Base-by-base conservation (phyloP, 352 stramenopile species). In the Globisporangium okanoganense region DNA sequence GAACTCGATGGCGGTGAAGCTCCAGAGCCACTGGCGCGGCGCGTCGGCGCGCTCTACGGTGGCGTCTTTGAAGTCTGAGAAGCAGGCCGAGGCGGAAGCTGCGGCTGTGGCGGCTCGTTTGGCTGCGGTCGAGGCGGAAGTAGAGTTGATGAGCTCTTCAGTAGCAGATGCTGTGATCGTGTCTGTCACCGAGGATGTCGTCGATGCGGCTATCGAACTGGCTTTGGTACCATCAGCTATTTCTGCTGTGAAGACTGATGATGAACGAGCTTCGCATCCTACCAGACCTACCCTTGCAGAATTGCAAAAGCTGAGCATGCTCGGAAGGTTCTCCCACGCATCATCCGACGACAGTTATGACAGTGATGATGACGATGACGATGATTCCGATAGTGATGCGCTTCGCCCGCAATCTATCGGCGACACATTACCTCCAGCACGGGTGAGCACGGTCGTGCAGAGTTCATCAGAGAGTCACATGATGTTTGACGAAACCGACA, bases 1-100 rank as follows among this genome's bases (percentile, higher is more conserved):
- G 51, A 61, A 40, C 24, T 10, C 57, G 24, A 65, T 65, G 62
- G 62, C 62, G 22, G 56, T 65, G 55, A 64, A 65, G 49, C 62
- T 68, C 22, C 62, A 64, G 56, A 66, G 51, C 38, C 59, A 60
- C n/a, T 72, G 66, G 58, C 57, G 66, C 27, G 49, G 54, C 31
- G 65, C 47, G 43, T 50, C 53, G 12, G 56, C 60, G 16, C 58
- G 58, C n/a, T 64, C 58, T 16, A n/a, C 49, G 25, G 58, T 58
- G 24, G 16, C 48, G 47, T 2, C 36, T 18, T 27, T 64, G 47
- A 64, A 66, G 43, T 43, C 14, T 3, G 43, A 44, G 41, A 55
- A 60, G 41, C 47, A 58, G 18, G 18, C 47, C 1, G 50, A 43
- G 22, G 31, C 10, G 25, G 35, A 56, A 1, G 27, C 43, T 27